These are phyloP conservation scores for Yarrowia deformans DNA, from an alignment of 805 yeast genomes.

Conservation along the genomic window DNA sequence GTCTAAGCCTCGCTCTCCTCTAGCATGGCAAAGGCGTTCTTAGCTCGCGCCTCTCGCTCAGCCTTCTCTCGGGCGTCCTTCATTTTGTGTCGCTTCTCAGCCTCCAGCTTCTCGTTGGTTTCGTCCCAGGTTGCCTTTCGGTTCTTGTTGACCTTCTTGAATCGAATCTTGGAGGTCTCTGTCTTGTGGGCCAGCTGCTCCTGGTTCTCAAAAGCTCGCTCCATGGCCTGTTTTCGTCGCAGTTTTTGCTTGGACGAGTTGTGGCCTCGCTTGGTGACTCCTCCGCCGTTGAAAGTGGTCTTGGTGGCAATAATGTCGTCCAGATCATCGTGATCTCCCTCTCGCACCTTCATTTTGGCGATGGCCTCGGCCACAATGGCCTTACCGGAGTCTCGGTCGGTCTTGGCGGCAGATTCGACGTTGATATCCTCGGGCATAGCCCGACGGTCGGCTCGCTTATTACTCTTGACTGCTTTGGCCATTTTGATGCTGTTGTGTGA, in stretches of 20 bases:
- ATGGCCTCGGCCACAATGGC: constrained; percentile 31
- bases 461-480: constrained; percentile 14
- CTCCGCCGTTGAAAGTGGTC: constrained; percentile 27
- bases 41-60: background rate
- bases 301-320: constrained; percentile 28
- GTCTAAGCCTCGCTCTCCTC: constrained; percentile 26
- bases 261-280: constrained; percentile 37
- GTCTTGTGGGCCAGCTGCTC: constrained; percentile 37
- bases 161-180: constrained; percentile 18
- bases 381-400: constrained; percentile 34
- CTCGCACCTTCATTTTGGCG: constrained; percentile 39
- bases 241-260: constrained; percentile 20
- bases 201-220: constrained; percentile 31
- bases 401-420: constrained; percentile 8
- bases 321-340: constrained; percentile 34
- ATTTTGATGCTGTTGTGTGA: background rate
- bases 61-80: constrained; percentile 34
- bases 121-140: constrained; percentile 38
- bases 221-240: constrained; percentile 29
- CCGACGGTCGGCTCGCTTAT: constrained; percentile 39
- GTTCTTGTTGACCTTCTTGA: constrained; percentile 35
- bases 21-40: constrained; percentile 23
- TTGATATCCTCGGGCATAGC: constrained; percentile 31
- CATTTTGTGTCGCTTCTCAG: constrained; percentile 23
- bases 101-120: constrained; percentile 31